Conservation (phyloP, 2,329 filamentous ascomycete species). For the Trichophyton schoenleinii region DNA sequence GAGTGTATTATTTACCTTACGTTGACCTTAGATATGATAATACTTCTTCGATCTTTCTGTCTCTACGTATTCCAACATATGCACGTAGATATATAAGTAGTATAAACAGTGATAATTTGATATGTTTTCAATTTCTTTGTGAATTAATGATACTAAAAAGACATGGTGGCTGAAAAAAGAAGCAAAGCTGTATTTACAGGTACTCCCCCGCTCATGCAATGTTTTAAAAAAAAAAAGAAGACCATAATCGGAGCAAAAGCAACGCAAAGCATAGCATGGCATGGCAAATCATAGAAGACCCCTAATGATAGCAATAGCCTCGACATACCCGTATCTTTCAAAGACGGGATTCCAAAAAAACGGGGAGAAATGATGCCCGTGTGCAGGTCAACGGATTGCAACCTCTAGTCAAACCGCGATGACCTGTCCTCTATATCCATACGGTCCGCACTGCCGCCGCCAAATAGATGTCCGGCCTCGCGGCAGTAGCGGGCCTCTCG, state of each 20-base stretch:
- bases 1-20: neutral
- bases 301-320: neutral
- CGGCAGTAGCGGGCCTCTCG: conserved; percentile 66
- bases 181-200: conserved; percentile 2
- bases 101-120: neutral
- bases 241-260: neutral
- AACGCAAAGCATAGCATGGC: too few species aligned
- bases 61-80: neutral
- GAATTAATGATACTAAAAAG: neutral
- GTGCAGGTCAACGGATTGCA: neutral
- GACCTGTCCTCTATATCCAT: neutral
- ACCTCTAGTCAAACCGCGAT: neutral
- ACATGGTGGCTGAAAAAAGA: neutral
- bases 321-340: neutral
- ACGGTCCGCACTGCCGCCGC: conserved; percentile 35
- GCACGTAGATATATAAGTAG: neutral
- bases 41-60: neutral
- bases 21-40: neutral
- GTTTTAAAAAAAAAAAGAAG: neutral
- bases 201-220: conserved; percentile 4
- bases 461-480: conserved; percentile 81
- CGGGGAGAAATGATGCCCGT: neutral
- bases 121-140: neutral
- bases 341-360: neutral
- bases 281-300: neutral